phyloP scores from a whole-genome alignment of 352 stramenopile genomes.

The Phytophthora tubulina region DNA sequence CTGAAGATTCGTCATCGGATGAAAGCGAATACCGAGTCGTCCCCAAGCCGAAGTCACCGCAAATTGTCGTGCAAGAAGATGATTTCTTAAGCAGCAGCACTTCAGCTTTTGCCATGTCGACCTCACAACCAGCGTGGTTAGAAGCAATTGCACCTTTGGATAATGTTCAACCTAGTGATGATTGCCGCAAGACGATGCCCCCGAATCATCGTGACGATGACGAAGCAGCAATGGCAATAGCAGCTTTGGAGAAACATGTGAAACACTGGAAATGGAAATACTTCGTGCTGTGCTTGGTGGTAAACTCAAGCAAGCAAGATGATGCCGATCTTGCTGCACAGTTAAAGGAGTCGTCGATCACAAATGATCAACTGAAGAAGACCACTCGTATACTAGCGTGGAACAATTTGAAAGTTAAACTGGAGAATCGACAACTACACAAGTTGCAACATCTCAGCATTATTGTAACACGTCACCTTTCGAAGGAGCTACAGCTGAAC shows the following conservation, averaged over 20 bases:
- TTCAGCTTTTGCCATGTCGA: slow-evolving; percentile 26
- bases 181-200: background rate
- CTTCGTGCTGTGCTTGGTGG: slow-evolving; percentile 30
- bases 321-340: slow-evolving; percentile 4
- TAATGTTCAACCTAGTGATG: background rate
- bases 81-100: slow-evolving; percentile 26
- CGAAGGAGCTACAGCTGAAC: slow-evolving; percentile 22
- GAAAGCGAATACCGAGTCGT: slow-evolving; percentile 6
- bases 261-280: slow-evolving; percentile 49
- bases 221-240: background rate
- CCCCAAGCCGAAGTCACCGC: slow-evolving; percentile 14
- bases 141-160: slow-evolving; percentile 27
- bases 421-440: slow-evolving; percentile 27
- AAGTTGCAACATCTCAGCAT: slow-evolving; percentile 23
- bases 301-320: slow-evolving; percentile 23
- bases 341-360: slow-evolving; percentile 14
- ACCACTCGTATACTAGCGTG: slow-evolving; percentile 15
- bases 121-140: slow-evolving; percentile 29
- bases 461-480: slow-evolving; percentile 18
- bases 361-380: slow-evolving; percentile 30
- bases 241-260: slow-evolving; percentile 8
- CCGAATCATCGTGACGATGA: slow-evolving; percentile 1
- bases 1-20: slow-evolving; percentile 4
- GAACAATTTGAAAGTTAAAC: slow-evolving; percentile 27
- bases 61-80: slow-evolving; percentile 41